phyloP scores from a whole-genome alignment of 257 asterid species.

The Fraxinus excelsior region DNA sequence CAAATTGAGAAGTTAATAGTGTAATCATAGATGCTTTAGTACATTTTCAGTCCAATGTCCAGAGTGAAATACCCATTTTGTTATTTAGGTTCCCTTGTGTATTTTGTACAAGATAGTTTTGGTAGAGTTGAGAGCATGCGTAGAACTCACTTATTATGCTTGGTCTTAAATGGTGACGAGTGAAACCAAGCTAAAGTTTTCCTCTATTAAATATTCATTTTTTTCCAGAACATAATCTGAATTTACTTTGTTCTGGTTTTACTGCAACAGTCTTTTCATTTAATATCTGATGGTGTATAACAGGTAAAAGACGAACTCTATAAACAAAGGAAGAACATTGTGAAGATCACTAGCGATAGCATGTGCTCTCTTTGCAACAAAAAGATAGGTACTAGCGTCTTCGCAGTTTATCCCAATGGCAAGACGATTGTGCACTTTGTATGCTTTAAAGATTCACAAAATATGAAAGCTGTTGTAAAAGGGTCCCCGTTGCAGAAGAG shows the following conservation, averaged over 20 bases:
- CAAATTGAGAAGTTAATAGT: neutral
- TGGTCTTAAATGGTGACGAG: neutral
- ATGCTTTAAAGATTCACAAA: constrained; percentile 90
- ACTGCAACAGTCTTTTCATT: constrained; percentile 2
- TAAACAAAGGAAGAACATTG: constrained; percentile 62
- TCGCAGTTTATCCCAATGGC: constrained; percentile 93
- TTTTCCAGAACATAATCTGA: neutral
- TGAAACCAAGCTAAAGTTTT: neutral
- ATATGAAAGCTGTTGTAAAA: constrained; percentile 74
- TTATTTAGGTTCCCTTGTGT: neutral
- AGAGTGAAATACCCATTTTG: neutral
- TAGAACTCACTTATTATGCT: neutral
- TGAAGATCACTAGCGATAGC: constrained; percentile 76
- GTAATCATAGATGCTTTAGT: constrained; percentile 1
- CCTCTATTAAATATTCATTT: neutral
- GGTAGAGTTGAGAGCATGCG: neutral
- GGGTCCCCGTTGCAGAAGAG: constrained; percentile 54
- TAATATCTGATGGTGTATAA: constrained; percentile 22
- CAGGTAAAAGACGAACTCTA: constrained; percentile 89
- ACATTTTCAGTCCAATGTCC: constrained; percentile 1
- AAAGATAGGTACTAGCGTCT: constrained; percentile 90
- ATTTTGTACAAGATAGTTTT: neutral
- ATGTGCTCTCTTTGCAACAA: constrained; percentile 94
- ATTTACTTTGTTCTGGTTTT: constrained; percentile 6
- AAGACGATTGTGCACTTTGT: constrained; percentile 86